phyloP scores from a whole-genome alignment of 2,329 filamentous ascomycete species.

The Corinectria fuckeliana region DNA sequence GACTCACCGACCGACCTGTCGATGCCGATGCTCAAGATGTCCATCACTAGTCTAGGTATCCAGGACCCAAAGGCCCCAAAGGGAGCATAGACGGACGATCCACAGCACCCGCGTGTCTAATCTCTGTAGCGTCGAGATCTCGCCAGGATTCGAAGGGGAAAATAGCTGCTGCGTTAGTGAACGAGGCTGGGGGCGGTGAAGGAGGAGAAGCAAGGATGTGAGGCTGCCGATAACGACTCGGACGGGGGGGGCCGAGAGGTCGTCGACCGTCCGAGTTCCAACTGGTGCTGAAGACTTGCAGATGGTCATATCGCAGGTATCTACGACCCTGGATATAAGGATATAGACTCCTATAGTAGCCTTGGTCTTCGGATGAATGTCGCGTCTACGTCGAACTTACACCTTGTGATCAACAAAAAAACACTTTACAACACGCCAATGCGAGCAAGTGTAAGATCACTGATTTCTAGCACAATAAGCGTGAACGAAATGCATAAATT shows the following conservation, averaged over 20 bases:
- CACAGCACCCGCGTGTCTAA: background rate
- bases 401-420: background rate
- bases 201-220: background rate
- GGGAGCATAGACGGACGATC: background rate
- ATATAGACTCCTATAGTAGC: too few species aligned
- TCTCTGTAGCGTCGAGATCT: background rate
- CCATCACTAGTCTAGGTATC: too few species aligned
- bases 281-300: too few species aligned
- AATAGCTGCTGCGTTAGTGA: background rate
- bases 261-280: too few species aligned
- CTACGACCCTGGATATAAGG: too few species aligned
- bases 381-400: too few species aligned
- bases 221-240: background rate
- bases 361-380: background rate
- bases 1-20: background rate
- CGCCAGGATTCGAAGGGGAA: slow-evolving; percentile 6
- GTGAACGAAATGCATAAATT: slow-evolving; percentile 19
- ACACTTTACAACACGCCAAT: background rate
- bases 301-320: too few species aligned
- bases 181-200: background rate
- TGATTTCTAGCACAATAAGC: background rate
- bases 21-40: background rate
- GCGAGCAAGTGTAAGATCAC: background rate
- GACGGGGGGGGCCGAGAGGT: too few species aligned
- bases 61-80: too few species aligned